Evolutionary conservation across 257 asterid genomes (phyloP).

Genomic region (Scutellaria barbata): DNA sequence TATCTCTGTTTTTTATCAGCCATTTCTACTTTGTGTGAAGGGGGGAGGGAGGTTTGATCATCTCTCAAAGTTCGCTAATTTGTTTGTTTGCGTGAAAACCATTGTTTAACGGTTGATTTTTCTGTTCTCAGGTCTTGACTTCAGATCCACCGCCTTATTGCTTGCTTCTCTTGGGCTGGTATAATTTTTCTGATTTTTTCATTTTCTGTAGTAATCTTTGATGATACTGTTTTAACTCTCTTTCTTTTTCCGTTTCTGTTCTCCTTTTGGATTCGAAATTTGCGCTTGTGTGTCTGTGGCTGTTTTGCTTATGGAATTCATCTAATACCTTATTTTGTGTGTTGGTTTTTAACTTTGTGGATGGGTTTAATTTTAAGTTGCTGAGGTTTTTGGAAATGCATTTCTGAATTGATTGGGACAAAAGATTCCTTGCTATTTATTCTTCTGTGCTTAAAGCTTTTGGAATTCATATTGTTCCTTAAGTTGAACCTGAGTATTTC

Average conservation of each 20-base stretch:
- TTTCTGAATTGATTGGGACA: slow-evolving; percentile 20
- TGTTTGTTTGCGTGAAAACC: slow-evolving; percentile 24
- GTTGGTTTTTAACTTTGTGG: not conserved
- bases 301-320: slow-evolving; percentile 25
- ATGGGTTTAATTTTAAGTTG: slow-evolving; percentile 36
- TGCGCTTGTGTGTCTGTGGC: not conserved
- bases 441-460: not conserved
- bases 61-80: slow-evolving; percentile 32
- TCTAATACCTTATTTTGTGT: not conserved
- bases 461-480: slow-evolving; percentile 13
- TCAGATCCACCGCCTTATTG: slow-evolving; percentile 65
- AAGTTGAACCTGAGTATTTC: not conserved
- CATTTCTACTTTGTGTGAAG: slow-evolving; percentile 24
- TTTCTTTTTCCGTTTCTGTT: slow-evolving; percentile 14
- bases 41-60: slow-evolving; percentile 30
- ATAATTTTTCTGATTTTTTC: slow-evolving; percentile 35
- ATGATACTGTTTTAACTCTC: slow-evolving; percentile 19
- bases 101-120: slow-evolving; percentile 40
- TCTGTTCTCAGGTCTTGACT: slow-evolving; percentile 61
- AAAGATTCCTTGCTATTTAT: not conserved
- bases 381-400: slow-evolving; percentile 31
- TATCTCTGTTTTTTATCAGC: slow-evolving; percentile 11
- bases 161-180: slow-evolving; percentile 62
- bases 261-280: slow-evolving; percentile 33
- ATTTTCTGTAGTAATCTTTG: slow-evolving; percentile 36